phyloP scores from a whole-genome alignment of 2,329 filamentous ascomycete genomes.

The Aspergillus tanneri region DNA sequence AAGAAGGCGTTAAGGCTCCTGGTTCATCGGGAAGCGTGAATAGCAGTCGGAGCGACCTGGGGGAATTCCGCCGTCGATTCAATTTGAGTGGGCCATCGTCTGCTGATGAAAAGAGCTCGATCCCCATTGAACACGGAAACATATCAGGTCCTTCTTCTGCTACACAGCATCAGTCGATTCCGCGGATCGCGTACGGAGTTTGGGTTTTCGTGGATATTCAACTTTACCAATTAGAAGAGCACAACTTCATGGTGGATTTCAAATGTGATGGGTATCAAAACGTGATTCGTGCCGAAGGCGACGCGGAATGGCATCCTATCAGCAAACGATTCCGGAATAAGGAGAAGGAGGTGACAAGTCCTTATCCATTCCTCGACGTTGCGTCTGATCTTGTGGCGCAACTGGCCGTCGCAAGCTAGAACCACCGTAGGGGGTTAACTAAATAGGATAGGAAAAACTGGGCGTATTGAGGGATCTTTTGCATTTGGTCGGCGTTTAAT shows the following conservation, averaged over 20 bases:
- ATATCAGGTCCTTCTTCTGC: constrained; percentile 40
- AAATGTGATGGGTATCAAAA: constrained; percentile 98
- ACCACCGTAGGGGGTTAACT: not conserved
- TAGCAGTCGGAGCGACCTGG: constrained; percentile 44
- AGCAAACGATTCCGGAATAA: constrained; percentile 59
- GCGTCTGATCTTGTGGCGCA: constrained; percentile 91
- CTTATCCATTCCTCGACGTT: constrained; percentile 94
- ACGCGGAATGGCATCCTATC: constrained; percentile 49
- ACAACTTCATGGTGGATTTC: constrained; percentile 95
- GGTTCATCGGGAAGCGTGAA: constrained; percentile 40
- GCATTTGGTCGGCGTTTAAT: constrained; percentile 1
- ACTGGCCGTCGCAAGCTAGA: constrained; percentile 73
- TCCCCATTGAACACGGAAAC: constrained; percentile 34
- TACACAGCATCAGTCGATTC: constrained; percentile 32
- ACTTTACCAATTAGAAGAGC: constrained; percentile 88
- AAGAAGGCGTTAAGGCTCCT: constrained; percentile 68
- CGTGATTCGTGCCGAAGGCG: constrained; percentile 57
- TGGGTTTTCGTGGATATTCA: constrained; percentile 95
- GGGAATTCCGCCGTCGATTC: constrained; percentile 42
- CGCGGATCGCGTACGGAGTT: constrained; percentile 64
- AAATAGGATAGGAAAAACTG: not conserved
- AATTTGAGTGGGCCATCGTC: constrained; percentile 35
- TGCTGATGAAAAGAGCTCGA: constrained; percentile 34
- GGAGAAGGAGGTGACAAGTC: constrained; percentile 92
- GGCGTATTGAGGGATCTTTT: not conserved